phyloP scores from a whole-genome alignment of 2,329 filamentous ascomycete species.

The Pseudogymnoascus sp. region DNA sequence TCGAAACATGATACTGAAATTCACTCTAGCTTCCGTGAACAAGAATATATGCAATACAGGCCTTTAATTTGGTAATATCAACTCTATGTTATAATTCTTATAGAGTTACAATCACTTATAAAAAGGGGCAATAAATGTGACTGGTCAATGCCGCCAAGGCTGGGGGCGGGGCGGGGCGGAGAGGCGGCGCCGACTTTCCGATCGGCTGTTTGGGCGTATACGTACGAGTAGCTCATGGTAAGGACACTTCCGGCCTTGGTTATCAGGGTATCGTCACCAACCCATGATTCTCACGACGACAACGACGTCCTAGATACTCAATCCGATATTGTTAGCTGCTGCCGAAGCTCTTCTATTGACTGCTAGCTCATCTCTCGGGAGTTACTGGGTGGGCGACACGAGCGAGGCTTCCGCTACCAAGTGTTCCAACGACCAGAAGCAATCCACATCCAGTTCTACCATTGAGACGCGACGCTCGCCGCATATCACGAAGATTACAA shows the following conservation, averaged over 20 bases:
- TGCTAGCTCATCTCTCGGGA: neutral
- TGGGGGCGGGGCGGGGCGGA: neutral
- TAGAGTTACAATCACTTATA: neutral
- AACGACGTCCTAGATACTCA: neutral
- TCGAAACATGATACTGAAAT: neutral
- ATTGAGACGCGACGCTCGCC: neutral
- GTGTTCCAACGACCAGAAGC: neutral
- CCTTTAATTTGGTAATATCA: neutral
- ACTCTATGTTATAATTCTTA: neutral
- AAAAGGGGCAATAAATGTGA: neutral
- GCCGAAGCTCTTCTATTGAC: neutral
- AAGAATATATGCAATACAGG: neutral
- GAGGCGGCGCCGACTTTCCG: neutral
- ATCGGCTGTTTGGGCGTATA: neutral
- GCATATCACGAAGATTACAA: neutral
- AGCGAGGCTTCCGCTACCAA: neutral
- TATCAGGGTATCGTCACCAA: slow-evolving; percentile 6
- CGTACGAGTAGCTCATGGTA: neutral
- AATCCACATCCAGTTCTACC: neutral
- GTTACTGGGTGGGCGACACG: neutral
- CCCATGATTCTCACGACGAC: slow-evolving; percentile 2
- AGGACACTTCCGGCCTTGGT: slow-evolving; percentile 8
- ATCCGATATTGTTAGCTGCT: neutral
- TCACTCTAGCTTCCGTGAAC: neutral
- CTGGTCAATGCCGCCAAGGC: slow-evolving; percentile 1